Evolutionary conservation across 805 yeast genomes (phyloP), one percentile per base, ranked within the genome.

Genomic region (Saccharomyces cerevisiae): DNA sequence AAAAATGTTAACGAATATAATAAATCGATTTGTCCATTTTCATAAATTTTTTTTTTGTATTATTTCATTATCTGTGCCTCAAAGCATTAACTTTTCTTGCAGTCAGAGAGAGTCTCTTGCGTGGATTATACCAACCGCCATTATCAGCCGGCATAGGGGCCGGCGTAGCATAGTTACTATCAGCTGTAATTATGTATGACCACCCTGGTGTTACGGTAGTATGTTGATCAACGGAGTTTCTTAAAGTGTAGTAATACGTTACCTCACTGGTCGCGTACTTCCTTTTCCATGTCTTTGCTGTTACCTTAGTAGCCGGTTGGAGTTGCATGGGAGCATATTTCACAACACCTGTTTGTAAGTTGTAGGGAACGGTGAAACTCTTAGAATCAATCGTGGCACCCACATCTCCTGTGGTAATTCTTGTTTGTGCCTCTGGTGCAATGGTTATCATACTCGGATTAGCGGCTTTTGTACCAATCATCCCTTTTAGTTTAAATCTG

Each of bases 321-420:
- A 75, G 66, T 72, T 91, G 97, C 96, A 89, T 89, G 50, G 97
- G 96, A 1, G 97, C 97, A 69, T 73, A 88, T 60, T 87, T 81
- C 6, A 86, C 81, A 17, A 59, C 66, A 17, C 96, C 96, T 0
- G 89, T 84, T 72, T 91, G 97, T 59, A 63, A 59, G 4, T 85
- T 78, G 70, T 90, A 92, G 1, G 96, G 79, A 4, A 89, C 74
- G 2, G 82, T 63, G 65, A 84, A 85, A 6, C 89, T 83, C 9
- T 69, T 72, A 0, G 82, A 71, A 41, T 73, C 59, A 41, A 64
- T 57, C 3, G 57, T 56, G 13, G 56, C 59, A 22, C 55, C 54
- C 6, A 53, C 29, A 6, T 53, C 58, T 24, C 27, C 49, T 8
- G 57, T 43, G 17, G 53, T 55, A 6, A 60, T 47, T 24, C 54